Conservation (phyloP, 2,329 filamentous ascomycete species). For the Pseudocercospora crystallina region DNA sequence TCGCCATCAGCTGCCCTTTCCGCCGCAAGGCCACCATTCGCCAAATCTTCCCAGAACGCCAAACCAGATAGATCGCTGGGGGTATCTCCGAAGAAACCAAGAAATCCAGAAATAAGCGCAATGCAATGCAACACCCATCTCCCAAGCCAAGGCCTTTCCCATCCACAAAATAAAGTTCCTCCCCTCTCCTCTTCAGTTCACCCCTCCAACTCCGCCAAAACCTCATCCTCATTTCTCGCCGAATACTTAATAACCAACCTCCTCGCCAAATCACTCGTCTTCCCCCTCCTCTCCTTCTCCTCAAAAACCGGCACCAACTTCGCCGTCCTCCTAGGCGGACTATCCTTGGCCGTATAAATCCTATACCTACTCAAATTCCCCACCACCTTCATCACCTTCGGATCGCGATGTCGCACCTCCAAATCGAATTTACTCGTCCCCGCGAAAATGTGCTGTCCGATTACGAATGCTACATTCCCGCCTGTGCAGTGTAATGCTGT, state of each 20-base stretch:
- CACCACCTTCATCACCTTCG: background rate
- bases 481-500: slow-evolving; percentile 19
- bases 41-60: too few species aligned
- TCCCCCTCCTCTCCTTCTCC: slow-evolving; percentile 2
- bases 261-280: slow-evolving; percentile 5
- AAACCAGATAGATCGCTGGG: too few species aligned
- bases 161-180: too few species aligned
- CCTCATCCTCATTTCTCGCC: slow-evolving; percentile 12
- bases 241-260: slow-evolving; percentile 22
- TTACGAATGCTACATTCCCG: slow-evolving; percentile 22
- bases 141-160: too few species aligned
- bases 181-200: background rate
- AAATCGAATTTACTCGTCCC: slow-evolving; percentile 18
- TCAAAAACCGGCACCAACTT: slow-evolving; percentile 20
- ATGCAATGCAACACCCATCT: too few species aligned
- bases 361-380: slow-evolving; percentile 19
- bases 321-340: slow-evolving; percentile 17
- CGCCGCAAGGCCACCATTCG: too few species aligned
- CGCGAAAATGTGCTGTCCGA: slow-evolving; percentile 23
- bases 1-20: too few species aligned
- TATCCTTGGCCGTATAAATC: slow-evolving; percentile 19
- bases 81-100: too few species aligned
- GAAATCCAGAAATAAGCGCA: too few species aligned
- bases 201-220: slow-evolving; percentile 3
- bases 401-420: slow-evolving; percentile 13